phyloP scores from a whole-genome alignment of 2,329 filamentous ascomycete species.

The Fusarium pininemorale region DNA sequence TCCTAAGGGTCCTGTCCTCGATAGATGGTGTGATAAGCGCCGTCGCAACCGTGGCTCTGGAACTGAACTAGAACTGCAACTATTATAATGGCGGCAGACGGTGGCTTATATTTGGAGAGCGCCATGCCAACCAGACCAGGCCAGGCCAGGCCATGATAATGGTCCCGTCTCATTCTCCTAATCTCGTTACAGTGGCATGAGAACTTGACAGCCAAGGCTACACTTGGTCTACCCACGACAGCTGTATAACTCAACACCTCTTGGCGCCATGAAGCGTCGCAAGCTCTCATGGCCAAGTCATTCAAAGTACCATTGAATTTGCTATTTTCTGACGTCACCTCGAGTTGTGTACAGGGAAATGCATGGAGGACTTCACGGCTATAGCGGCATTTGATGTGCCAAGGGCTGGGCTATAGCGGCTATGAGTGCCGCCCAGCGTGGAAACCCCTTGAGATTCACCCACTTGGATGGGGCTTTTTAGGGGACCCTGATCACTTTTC shows the following conservation, averaged over 20 bases:
- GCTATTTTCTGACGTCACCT: conserved; percentile 37
- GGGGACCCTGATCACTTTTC: conserved; percentile 21
- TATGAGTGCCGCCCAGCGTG: conserved; percentile 23
- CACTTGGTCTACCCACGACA: conserved; percentile 30
- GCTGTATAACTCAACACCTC: conserved; percentile 8
- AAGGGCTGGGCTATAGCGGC: conserved; percentile 33
- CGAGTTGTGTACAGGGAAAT: conserved; percentile 5
- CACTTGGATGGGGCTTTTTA: not conserved
- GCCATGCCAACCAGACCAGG: not conserved
- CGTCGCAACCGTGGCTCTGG: conserved; percentile 22
- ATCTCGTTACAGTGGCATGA: conserved; percentile 3
- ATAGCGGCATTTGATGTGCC: conserved; percentile 31
- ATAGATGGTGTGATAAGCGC: conserved; percentile 35
- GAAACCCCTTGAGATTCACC: not conserved
- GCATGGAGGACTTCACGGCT: conserved; percentile 19
- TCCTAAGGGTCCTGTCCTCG: conserved; percentile 7
- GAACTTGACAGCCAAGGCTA: not conserved
- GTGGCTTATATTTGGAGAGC: conserved; percentile 35
- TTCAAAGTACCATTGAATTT: conserved; percentile 3
- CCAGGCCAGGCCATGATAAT: not conserved
- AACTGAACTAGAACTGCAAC: conserved; percentile 5
- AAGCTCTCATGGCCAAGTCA: conserved; percentile 30
- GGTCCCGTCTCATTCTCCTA: not conserved
- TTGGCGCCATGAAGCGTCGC: conserved; percentile 34
- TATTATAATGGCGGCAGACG: conserved; percentile 6